A percentile compares a stretch with the other conserved stretches of the same genome.
These are phyloP conservation scores for Arachnopeziza araneosa DNA, from an alignment of 2,329 filamentous ascomycete genomes.

Conservation along the genomic window DNA sequence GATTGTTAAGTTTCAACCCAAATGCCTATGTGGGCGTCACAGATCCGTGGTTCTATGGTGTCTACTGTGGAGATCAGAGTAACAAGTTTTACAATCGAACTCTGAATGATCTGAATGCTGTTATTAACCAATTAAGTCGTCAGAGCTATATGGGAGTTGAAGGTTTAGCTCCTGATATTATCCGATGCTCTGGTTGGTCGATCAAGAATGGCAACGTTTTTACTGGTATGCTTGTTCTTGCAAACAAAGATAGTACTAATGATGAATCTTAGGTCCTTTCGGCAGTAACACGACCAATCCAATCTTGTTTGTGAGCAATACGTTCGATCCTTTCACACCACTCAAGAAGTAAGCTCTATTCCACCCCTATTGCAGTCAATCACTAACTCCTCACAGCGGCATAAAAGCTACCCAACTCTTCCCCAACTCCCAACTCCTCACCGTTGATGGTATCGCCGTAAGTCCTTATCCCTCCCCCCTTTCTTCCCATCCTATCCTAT, in stretches of 20 bases:
- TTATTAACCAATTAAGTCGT: background rate
- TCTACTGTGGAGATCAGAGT: background rate
- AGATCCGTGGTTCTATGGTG: background rate
- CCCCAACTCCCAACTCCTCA: conserved; percentile 39
- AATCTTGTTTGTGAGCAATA: conserved; percentile 30
- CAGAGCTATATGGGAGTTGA: background rate
- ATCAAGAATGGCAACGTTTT: background rate
- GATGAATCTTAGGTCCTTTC: conserved; percentile 20
- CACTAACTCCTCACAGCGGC: conserved; percentile 7
- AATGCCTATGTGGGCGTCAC: background rate
- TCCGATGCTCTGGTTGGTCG: background rate
- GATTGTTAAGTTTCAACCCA: background rate
- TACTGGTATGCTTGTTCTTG: conserved; percentile 16
- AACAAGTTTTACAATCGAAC: background rate
- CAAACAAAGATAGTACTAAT: background rate
- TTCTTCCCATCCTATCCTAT: background rate
- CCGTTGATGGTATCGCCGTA: conserved; percentile 47
- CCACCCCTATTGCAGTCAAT: background rate
- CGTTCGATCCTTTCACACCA: conserved; percentile 29
- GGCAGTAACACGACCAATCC: conserved; percentile 27
- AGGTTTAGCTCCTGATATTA: background rate
- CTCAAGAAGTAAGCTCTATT: conserved; percentile 12
- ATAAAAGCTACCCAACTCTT: conserved; percentile 33
- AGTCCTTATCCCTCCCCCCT: conserved; percentile 33
- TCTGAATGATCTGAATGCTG: background rate